These are phyloP conservation scores for Fusarium sp. DNA, from an alignment of 2,329 filamentous ascomycete genomes.

Conservation along the genomic window DNA sequence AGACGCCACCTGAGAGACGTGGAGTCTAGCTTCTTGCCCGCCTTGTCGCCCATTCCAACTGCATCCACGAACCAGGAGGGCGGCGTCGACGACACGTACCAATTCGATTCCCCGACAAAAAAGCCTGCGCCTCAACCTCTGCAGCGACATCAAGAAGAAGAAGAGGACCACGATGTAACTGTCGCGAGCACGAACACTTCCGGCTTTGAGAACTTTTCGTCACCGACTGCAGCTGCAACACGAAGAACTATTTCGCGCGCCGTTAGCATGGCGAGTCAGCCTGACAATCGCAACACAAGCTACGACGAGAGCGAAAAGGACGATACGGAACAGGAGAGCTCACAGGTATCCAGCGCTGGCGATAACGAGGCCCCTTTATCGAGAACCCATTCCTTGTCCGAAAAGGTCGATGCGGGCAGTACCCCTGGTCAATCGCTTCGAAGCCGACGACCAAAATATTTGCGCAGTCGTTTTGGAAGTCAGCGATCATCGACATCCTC, in stretches of 20 bases:
- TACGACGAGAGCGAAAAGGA: constrained; percentile 42
- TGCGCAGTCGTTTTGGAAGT: constrained; percentile 66
- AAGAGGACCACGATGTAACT: constrained; percentile 41
- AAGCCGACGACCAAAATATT: constrained; percentile 63
- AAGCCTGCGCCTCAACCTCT: constrained; percentile 42
- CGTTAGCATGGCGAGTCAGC: constrained; percentile 56
- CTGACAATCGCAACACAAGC: constrained; percentile 35
- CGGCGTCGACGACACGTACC: constrained; percentile 65
- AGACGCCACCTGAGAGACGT: constrained; percentile 69
- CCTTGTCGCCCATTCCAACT: constrained; percentile 64
- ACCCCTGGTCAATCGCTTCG: constrained; percentile 59
- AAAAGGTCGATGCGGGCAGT: constrained; percentile 55
- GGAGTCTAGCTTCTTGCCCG: constrained; percentile 72
- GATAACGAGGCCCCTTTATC: constrained; percentile 45
- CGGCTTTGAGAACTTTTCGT: constrained; percentile 62
- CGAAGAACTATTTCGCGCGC: constrained; percentile 64
- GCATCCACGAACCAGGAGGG: constrained; percentile 50
- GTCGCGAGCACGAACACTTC: constrained; percentile 57
- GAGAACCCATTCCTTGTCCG: constrained; percentile 46
- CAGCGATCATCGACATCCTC: constrained; percentile 71
- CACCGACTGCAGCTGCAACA: constrained; percentile 65
- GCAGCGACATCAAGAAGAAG: constrained; percentile 1
- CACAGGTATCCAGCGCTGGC: constrained; percentile 44
- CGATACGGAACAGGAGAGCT: constrained; percentile 44
- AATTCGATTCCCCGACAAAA: constrained; percentile 61